Evolutionary conservation across 192 early-diverging fungal species (phyloP).

Genomic region (Backusella sp.): DNA sequence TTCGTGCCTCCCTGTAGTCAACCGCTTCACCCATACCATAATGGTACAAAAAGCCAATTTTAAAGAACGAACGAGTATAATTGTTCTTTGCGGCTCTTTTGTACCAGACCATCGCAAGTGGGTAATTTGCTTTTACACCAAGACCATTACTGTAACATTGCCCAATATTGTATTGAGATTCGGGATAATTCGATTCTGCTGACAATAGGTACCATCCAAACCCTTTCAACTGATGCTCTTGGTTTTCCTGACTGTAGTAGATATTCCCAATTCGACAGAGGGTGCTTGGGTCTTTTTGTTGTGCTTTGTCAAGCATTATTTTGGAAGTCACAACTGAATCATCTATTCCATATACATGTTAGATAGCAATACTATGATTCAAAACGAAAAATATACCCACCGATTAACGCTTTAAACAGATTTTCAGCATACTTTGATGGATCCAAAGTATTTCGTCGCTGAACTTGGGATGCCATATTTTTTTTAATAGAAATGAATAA

Average conservation of each 20-base stretch:
- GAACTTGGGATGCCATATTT: not conserved
- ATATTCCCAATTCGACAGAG: not conserved
- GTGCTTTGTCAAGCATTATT: not conserved
- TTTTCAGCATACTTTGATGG: not conserved
- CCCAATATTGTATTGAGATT: not conserved
- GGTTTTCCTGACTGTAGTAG: not conserved
- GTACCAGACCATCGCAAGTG: not conserved
- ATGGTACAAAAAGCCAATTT: not conserved
- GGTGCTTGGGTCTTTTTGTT: not conserved
- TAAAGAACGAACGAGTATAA: not conserved
- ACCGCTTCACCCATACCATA: not conserved
- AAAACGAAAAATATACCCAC: not conserved
- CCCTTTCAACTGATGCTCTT: not conserved
- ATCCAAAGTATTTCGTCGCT: not conserved
- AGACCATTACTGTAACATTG: not conserved
- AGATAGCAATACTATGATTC: not conserved
- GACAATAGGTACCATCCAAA: not conserved
- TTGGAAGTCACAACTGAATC: not conserved
- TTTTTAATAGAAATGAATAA: not conserved
- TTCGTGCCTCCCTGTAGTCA: not conserved
- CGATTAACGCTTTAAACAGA: not conserved
- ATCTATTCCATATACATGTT: not conserved
- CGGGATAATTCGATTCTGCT: not conserved
- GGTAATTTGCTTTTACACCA: not conserved
- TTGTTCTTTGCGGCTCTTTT: not conserved